phyloP scores from a whole-genome alignment of 73 alveolate species.

The Halteria grandinella region DNA sequence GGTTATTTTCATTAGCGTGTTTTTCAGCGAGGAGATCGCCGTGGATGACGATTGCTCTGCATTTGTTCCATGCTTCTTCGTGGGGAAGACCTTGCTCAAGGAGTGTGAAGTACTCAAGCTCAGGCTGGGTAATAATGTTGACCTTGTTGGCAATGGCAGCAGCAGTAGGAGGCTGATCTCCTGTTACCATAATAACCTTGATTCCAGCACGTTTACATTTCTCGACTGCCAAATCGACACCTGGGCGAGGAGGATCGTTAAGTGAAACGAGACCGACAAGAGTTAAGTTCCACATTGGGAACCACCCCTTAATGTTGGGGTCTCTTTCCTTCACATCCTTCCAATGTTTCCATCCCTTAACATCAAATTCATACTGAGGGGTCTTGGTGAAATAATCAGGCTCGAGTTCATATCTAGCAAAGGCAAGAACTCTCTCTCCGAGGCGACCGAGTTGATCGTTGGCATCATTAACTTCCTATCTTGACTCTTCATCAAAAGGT shows the following conservation, averaged over 20 bases:
- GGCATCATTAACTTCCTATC: slow-evolving; percentile 56
- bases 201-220: slow-evolving; percentile 94
- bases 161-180: slow-evolving; percentile 97
- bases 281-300: slow-evolving; percentile 72
- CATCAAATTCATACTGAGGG: slow-evolving; percentile 49
- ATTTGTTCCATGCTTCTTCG: slow-evolving; percentile 71
- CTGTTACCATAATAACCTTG: slow-evolving; percentile 97
- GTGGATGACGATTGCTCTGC: slow-evolving; percentile 79
- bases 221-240: slow-evolving; percentile 74
- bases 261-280: slow-evolving; percentile 92
- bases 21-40: slow-evolving; percentile 80
- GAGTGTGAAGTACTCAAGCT: slow-evolving; percentile 68
- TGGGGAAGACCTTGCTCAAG: slow-evolving; percentile 56
- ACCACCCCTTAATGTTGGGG: slow-evolving; percentile 57
- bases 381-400: slow-evolving; percentile 48
- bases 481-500: slow-evolving; percentile 60
- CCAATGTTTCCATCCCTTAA: slow-evolving; percentile 32
- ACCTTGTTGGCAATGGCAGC: slow-evolving; percentile 94
- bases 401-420: slow-evolving; percentile 68
- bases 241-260: slow-evolving; percentile 95
- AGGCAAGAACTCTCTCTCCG: slow-evolving; percentile 91
- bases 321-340: slow-evolving; percentile 60
- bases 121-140: slow-evolving; percentile 70
- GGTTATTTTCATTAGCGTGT: slow-evolving; percentile 72
- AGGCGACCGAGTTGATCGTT: slow-evolving; percentile 72